Evolutionary conservation across 2,329 filamentous ascomycete species (phyloP), one percentile per base, ranked within the genome.

Genomic region (Taxawa tesnikishii): DNA sequence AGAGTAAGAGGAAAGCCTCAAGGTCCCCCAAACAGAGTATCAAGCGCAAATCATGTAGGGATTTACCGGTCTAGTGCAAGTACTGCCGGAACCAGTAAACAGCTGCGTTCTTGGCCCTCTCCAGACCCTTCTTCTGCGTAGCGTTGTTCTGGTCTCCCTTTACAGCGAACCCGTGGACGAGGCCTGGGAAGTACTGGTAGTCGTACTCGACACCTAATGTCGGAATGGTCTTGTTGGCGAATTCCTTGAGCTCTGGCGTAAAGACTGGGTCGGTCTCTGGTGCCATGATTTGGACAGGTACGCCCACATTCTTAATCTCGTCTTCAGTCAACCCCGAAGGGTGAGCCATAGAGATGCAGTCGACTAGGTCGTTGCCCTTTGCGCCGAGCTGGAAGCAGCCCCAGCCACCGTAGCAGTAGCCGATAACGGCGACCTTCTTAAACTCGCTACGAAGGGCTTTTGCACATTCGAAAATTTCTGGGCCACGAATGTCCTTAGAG

Each of bases 381-480:
- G 58, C 53, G 0, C 54, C 67, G 0, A 71, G 56, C 1, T 59
- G 58, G 34, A 68, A 60, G 3, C 51, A 53, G 1, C 60, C 67
- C 68, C 67, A 70, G 5, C 63, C 65, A 10, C 67, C 66, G 32
- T 58, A 70, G 48, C 67, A 70, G 41, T 55, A 70, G 2, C 66
- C 67, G 3, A 66, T 47, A 0, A 61, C 64, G 4, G 49, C 65
- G 9, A 67, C 38, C 21, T 50, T 56, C 4, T 42, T 39, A 40
- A 58, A 49, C 32, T 50, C 42, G 7, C 36, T 28, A 3, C 53
- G 46, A 28, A 67, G 47, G 0, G 50, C 50, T 19, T 43, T 39
- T 3, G 60, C 60, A 16, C 47, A 58, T 3, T 39, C 48, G 18
- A 59, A 44, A 17, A 68, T 57, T 32, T 62, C 55, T 3, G 59